Conservation (phyloP, 2,329 filamentous ascomycete species). For the Exophiala viscosa region DNA sequence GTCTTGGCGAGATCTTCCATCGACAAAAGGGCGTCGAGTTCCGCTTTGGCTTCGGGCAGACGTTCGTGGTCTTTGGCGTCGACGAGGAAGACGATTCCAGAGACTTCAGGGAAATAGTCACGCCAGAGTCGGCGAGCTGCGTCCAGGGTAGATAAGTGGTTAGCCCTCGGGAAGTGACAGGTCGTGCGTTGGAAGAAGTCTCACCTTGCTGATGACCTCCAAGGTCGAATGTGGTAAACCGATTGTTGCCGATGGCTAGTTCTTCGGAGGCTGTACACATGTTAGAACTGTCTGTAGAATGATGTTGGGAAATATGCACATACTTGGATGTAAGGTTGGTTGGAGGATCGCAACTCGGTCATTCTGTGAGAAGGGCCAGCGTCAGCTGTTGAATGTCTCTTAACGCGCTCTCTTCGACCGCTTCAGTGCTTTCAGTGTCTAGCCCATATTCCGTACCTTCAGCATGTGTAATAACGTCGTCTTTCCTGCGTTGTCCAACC, state of each 20-base stretch:
- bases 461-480: constrained; percentile 92
- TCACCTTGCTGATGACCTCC: constrained; percentile 86
- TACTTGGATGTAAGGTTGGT: constrained; percentile 87
- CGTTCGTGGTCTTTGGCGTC: constrained; percentile 97
- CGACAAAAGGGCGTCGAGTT: constrained; percentile 88
- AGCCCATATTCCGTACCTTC: constrained; percentile 61
- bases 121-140: constrained; percentile 88
- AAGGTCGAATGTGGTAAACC: constrained; percentile 91
- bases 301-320: constrained; percentile 36
- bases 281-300: background rate
- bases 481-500: constrained; percentile 92
- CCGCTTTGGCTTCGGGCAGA: constrained; percentile 88
- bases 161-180: constrained; percentile 21
- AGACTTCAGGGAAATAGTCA: constrained; percentile 95
- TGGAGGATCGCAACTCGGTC: constrained; percentile 88
- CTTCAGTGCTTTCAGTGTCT: background rate
- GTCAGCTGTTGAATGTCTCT: constrained; percentile 1
- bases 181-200: constrained; percentile 35
- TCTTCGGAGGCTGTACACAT: constrained; percentile 71
- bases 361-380: constrained; percentile 56
- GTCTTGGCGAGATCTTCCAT: constrained; percentile 98
- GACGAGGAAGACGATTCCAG: constrained; percentile 94
- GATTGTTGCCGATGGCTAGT: constrained; percentile 85
- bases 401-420: background rate
- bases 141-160: constrained; percentile 2